Conservation (phyloP, 345 rosid species). For the Syzygium grande region DNA sequence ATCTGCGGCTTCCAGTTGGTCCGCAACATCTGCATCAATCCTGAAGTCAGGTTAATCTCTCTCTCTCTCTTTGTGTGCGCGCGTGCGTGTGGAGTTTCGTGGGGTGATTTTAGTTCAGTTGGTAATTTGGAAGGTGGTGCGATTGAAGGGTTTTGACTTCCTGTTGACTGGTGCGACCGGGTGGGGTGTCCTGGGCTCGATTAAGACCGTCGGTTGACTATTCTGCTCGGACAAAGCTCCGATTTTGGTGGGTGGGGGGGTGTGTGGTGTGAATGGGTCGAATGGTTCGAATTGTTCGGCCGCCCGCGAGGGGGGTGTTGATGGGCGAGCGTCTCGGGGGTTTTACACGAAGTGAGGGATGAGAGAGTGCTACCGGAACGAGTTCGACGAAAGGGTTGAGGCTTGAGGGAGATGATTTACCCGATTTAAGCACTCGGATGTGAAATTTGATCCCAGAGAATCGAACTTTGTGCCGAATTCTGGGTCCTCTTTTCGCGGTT, state of each 20-base stretch:
- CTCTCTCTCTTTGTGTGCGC: background rate
- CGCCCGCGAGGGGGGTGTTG: background rate
- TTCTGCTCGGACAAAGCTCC: background rate
- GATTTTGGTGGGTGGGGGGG: background rate
- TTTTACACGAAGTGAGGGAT: background rate
- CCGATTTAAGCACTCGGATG: background rate
- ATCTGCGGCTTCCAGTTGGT: conserved; percentile 77
- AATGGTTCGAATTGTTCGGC: background rate
- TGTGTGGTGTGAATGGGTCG: background rate
- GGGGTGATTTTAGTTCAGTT: background rate
- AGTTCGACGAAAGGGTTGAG: background rate
- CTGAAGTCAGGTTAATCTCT: conserved; percentile 85
- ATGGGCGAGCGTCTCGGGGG: background rate
- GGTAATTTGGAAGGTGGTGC: background rate
- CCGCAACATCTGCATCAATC: conserved; percentile 83
- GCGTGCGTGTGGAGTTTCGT: background rate
- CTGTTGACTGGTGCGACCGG: background rate
- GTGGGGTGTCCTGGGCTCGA: background rate
- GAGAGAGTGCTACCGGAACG: background rate
- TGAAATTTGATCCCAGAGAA: background rate
- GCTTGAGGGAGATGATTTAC: background rate
- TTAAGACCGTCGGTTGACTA: background rate
- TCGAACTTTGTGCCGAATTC: background rate
- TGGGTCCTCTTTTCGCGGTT: background rate
- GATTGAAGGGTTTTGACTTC: background rate